A percentile compares a stretch with the other conserved stretches of the same genome.
Conservation (phyloP, 2,329 filamentous ascomycete genomes). For the Fusarium secorum region DNA sequence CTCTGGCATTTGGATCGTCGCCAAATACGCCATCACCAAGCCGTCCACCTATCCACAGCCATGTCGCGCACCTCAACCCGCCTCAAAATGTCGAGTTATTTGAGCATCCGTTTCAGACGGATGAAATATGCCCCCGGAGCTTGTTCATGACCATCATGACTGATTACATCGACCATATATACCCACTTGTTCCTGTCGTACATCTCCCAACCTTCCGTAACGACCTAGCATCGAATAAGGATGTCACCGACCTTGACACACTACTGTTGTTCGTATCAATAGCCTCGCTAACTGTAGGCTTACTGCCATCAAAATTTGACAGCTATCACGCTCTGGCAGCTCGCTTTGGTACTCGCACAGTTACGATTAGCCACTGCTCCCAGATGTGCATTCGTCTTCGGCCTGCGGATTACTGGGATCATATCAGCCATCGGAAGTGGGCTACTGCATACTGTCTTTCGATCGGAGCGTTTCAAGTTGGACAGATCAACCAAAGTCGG, state of each 20-base stretch:
- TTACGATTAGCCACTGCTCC: not conserved
- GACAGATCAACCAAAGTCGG: not conserved
- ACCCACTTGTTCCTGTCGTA: not conserved
- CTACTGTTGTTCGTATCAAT: not conserved
- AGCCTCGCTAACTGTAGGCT: not conserved
- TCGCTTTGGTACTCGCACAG: not conserved
- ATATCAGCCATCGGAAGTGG: slow-evolving; percentile 3
- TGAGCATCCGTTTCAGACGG: not conserved
- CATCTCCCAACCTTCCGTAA: not conserved
- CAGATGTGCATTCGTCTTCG: not conserved
- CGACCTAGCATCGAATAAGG: not conserved
- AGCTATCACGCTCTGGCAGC: not conserved
- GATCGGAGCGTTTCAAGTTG: not conserved
- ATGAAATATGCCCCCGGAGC: not conserved
- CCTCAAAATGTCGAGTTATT: not conserved
- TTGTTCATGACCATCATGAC: not conserved
- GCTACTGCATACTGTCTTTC: not conserved
- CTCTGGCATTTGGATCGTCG: not conserved
- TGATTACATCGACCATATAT: not conserved
- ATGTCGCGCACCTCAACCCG: not conserved
- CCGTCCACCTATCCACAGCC: accelerated
- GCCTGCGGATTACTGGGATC: slow-evolving; percentile 1
- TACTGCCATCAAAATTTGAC: not conserved
- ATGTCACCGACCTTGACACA: not conserved
- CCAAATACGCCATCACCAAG: not conserved